phyloP scores from a whole-genome alignment of 495 filamentous ascomycete species.

The Geopyxis carbonaria region DNA sequence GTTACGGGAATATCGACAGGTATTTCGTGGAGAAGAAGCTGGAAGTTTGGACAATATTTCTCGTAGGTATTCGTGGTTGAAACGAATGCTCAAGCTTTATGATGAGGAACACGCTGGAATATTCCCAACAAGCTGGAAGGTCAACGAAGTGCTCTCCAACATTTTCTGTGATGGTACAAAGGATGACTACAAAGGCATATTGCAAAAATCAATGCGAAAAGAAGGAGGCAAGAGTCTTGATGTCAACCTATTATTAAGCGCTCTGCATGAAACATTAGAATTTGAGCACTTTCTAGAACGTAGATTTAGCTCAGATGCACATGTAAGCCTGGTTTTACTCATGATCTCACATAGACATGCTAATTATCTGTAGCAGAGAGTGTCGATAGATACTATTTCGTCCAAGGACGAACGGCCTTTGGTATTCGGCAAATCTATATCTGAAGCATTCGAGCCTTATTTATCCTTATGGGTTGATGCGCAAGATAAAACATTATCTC shows the following conservation, averaged over 20 bases:
- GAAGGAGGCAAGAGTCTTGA: conserved; percentile 68
- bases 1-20: conserved; percentile 82
- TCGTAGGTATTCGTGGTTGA: conserved; percentile 88
- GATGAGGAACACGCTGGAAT: conserved; percentile 83
- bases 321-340: conserved; percentile 26
- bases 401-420: conserved; percentile 61
- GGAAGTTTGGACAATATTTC: conserved; percentile 95
- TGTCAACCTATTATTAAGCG: conserved; percentile 79
- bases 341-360: background rate
- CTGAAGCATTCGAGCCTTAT: conserved; percentile 93
- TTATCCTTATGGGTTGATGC: conserved; percentile 93
- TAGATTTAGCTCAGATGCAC: conserved; percentile 59
- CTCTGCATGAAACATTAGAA: conserved; percentile 89
- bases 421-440: conserved; percentile 80
- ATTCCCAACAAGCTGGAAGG: conserved; percentile 77
- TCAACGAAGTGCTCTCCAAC: conserved; percentile 79
- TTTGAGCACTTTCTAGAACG: conserved; percentile 87
- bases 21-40: conserved; percentile 85
- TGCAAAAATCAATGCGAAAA: conserved; percentile 66
- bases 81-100: conserved; percentile 86
- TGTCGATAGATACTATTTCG: conserved; percentile 82
- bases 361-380: conserved; percentile 36
- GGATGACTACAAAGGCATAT: conserved; percentile 86
- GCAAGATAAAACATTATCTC: conserved; percentile 72
- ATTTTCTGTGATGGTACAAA: conserved; percentile 86